These are phyloP conservation scores for Oryza glaberrima DNA, from an alignment of 176 grass and related monocot genomes.

Conservation along the genomic window DNA sequence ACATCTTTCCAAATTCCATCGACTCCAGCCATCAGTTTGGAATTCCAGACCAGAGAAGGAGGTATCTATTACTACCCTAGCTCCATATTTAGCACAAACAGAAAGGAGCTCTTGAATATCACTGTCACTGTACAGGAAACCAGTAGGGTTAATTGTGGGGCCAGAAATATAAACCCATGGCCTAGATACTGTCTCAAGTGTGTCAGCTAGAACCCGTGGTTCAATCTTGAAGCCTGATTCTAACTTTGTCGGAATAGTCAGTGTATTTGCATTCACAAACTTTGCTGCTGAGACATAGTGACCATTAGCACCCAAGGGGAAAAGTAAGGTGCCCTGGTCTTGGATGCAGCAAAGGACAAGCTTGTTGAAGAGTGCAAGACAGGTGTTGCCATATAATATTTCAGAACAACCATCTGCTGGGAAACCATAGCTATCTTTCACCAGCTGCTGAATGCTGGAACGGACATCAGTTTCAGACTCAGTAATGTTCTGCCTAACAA, in stretches of 20 bases:
- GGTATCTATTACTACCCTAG: slow-evolving; percentile 85
- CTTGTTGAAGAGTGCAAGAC: slow-evolving; percentile 89
- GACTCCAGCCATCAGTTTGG: slow-evolving; percentile 48
- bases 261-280: slow-evolving; percentile 73
- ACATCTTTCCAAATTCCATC: slow-evolving; percentile 70
- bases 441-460: slow-evolving; percentile 68
- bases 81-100: slow-evolving; percentile 78
- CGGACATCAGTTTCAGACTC: slow-evolving; percentile 85
- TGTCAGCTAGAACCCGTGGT: slow-evolving; percentile 53
- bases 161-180: slow-evolving; percentile 93
- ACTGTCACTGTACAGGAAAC: slow-evolving; percentile 73
- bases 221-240: slow-evolving; percentile 70
- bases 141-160: slow-evolving; percentile 89
- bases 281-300: slow-evolving; percentile 78
- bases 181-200: slow-evolving; percentile 58
- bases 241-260: slow-evolving; percentile 57
- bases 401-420: slow-evolving; percentile 53
- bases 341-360: slow-evolving; percentile 82
- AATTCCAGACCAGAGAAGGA: slow-evolving; percentile 95
- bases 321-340: slow-evolving; percentile 88
- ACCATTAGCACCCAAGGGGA: slow-evolving; percentile 83
- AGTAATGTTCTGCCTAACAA: slow-evolving; percentile 87
- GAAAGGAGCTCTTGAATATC: slow-evolving; percentile 73
- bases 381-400: slow-evolving; percentile 77
- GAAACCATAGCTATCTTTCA: slow-evolving; percentile 82